phyloP scores from a whole-genome alignment of 2,329 filamentous ascomycete species.

The Shiraia bambusicola region DNA sequence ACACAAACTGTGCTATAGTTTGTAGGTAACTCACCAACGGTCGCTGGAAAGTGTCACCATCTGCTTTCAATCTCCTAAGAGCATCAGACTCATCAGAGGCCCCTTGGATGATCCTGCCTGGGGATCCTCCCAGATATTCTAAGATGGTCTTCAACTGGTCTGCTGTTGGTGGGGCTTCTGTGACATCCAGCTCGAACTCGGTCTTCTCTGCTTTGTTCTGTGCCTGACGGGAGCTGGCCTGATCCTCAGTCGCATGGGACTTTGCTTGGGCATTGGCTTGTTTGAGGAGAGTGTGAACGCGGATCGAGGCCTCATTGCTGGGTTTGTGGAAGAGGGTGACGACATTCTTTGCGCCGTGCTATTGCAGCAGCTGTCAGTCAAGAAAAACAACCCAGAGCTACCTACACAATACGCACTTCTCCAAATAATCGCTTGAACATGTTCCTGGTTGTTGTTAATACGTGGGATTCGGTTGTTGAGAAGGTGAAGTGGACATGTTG shows the following conservation, averaged over 20 bases:
- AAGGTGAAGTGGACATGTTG: slow-evolving; percentile 13
- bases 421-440: slow-evolving; percentile 53
- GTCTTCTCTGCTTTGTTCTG: slow-evolving; percentile 62
- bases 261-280: slow-evolving; percentile 71
- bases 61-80: slow-evolving; percentile 73
- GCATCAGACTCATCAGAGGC: slow-evolving; percentile 76
- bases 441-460: slow-evolving; percentile 12
- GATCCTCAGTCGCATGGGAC: slow-evolving; percentile 69
- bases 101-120: slow-evolving; percentile 69
- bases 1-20: too few species aligned
- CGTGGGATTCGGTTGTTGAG: slow-evolving; percentile 7
- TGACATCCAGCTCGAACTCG: slow-evolving; percentile 85
- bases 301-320: slow-evolving; percentile 68
- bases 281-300: slow-evolving; percentile 76
- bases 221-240: slow-evolving; percentile 65
- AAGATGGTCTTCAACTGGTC: slow-evolving; percentile 84
- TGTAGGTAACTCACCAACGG: slow-evolving; percentile 65
- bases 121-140: slow-evolving; percentile 69
- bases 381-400: background rate
- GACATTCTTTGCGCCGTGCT: slow-evolving; percentile 66
- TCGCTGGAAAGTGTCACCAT: slow-evolving; percentile 66
- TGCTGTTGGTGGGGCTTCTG: slow-evolving; percentile 74
- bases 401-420: slow-evolving; percentile 39
- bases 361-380: slow-evolving; percentile 15
- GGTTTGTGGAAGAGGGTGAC: slow-evolving; percentile 96